Evolutionary conservation across 345 rosid species (phyloP).

Genomic region (Salix arbutifolia): DNA sequence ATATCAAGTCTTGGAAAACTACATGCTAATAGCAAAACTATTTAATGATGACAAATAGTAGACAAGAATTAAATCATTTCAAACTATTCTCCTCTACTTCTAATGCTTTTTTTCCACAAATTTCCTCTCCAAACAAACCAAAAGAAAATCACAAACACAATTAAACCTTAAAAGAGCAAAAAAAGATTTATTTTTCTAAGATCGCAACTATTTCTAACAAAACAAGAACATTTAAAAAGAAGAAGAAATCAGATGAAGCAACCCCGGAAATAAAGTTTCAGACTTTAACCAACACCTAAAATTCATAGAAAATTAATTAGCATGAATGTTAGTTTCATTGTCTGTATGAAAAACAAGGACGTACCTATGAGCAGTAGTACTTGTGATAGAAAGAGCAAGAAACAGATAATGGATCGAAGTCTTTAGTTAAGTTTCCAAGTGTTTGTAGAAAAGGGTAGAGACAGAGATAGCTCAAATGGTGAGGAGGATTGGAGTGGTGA

Average conservation of each 20-base stretch:
- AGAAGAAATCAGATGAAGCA: neutral
- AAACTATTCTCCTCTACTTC: neutral
- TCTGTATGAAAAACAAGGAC: neutral
- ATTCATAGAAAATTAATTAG: neutral
- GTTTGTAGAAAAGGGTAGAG: neutral
- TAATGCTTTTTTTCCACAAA: neutral
- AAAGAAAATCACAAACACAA: neutral
- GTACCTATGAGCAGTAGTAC: conserved; percentile 17
- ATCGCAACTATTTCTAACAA: neutral
- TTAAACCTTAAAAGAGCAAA: neutral
- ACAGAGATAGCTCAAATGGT: neutral
- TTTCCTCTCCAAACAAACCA: conserved; percentile 3
- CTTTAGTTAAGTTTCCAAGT: neutral
- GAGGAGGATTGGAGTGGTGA: conserved; percentile 3
- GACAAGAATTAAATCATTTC: neutral
- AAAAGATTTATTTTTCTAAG: neutral
- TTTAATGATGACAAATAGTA: neutral
- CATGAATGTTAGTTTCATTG: neutral
- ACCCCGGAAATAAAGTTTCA: conserved; percentile 9
- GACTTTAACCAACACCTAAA: conserved; percentile 7
- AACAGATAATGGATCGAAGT: neutral
- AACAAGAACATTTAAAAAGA: neutral
- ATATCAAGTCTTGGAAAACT: neutral
- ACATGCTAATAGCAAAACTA: neutral
- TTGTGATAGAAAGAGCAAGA: conserved; percentile 1